Evolutionary conservation across 1,284 basidiomycete species (phyloP), one percentile per base, ranked within the genome.

Genomic region (Trichosporon sp.): DNA sequence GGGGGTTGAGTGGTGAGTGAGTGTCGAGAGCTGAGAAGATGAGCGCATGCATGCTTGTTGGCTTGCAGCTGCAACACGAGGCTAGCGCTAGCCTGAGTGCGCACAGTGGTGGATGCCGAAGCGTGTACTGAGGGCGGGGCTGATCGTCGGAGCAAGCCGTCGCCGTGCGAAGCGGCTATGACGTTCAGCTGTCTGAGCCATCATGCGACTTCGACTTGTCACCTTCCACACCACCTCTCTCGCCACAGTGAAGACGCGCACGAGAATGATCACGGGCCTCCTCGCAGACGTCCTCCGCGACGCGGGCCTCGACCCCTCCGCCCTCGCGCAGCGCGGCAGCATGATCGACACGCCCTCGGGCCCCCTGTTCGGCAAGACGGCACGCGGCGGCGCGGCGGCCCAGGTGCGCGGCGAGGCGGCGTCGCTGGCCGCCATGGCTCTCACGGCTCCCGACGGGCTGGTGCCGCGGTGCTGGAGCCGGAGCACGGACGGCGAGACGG

Each of bases 351-450:
- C 67, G 15, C 27, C 74, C 3, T 60, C 53, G 12, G 72, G 70
- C 2, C 7, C 23, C 13, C 78, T 73, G 69, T 78, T 77, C 63
- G 70, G 73, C 62, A 80, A 80, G 44, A 51, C 64, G 12, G 69
- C 67, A 3, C 72, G 68, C 1, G 72, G 75, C 42, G 18, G n/a
- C 6, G 66, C 74, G 34, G 66, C 76, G 5, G 44, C 68, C 2
- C 92, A 93, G 74, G 90, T 88, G 73, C 75, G 81, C 0, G 91
- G 90, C 25, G 92, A 94, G 79, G 87, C 87, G n/a, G 87, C 89
- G 73, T 90, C 90, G 4, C 86, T 94, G 58, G 85, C 84, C 68
- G 88, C 87, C 0, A 91, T 93, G 75, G 76, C 84, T 18, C 72
- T 75, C 18, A 90, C 89, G 6, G 89, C 90, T 2, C 89, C 90